A percentile compares a stretch with the other conserved stretches of the same genome.
Conservation (phyloP, 2,329 filamentous ascomycete species). For the Septoria petroselini region DNA sequence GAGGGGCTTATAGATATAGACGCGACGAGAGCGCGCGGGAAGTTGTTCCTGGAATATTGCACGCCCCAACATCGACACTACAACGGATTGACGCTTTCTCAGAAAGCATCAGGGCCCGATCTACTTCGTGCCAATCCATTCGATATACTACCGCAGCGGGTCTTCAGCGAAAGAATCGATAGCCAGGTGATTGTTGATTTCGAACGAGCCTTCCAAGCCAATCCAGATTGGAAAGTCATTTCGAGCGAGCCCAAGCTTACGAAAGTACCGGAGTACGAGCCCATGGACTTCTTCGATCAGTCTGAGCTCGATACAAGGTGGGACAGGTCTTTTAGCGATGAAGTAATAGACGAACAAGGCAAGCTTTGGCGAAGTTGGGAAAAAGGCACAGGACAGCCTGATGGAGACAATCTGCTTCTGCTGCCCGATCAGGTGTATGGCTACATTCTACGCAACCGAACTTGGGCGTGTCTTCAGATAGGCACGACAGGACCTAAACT, state of each 20-base stretch:
- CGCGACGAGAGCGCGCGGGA: not conserved
- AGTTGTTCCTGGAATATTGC: not conserved
- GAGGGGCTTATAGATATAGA: no score
- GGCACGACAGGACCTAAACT: not conserved
- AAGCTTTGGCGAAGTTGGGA: no score
- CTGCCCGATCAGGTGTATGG: not conserved
- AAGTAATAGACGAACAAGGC: no score
- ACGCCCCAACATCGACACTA: no score
- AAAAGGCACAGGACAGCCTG: not conserved
- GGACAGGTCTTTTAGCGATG: not conserved
- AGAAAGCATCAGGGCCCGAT: not conserved
- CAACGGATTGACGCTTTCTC: no score
- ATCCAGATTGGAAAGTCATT: not conserved
- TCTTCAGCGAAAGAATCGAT: constrained; percentile 1
- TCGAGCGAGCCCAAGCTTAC: not conserved
- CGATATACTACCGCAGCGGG: no score
- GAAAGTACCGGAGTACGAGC: not conserved
- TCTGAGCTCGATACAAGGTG: not conserved
- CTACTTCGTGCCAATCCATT: no score
- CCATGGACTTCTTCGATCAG: not conserved
- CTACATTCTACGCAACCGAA: constrained; percentile 5
- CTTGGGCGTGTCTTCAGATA: not conserved
- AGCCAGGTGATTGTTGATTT: constrained; percentile 7
- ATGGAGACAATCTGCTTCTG: not conserved
- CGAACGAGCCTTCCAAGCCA: not conserved